Base-by-base conservation (phyloP, 192 early-diverging fungal genomes). In the Allomyces macrogynus region DNA sequence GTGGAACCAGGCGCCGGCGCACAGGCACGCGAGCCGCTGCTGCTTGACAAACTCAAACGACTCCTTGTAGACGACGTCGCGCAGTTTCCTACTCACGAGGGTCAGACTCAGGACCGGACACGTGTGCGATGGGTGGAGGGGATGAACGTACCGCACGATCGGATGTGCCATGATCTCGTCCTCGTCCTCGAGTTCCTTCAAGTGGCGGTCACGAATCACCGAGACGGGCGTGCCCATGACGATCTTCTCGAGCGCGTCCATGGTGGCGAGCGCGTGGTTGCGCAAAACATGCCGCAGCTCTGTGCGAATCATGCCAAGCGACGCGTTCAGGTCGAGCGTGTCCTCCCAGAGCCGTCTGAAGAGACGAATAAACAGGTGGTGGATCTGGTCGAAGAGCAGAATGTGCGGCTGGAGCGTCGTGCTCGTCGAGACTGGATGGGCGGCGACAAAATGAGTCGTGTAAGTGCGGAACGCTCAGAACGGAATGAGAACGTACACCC, bases 11-110 rank as follows among this genome's bases (percentile, higher is more conserved):
- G 80, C 83, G 23, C 87, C 87, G 32, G 64, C 27, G 24, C 82
- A 60, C 20, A 88, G 62, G 67, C 85, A 84, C 10, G 69, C 71
- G 18, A 88, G 81, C 11, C 86, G 68, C 65, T 88, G 87, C 44
- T 81, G 71, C 67, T 86, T 88, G 23, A 88, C 74, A 42, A 83
- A 80, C 66, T 87, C 82, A 63, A 85, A 87, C 40, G 78, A 83
- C 66, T 82, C 73, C 63, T 84, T 83, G 66, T 86, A 81, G 32
- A 84, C 49, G n/a, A 73, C 70, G 26, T 79, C 74, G 18, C 86
- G 80, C 5, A 88, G 68, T 63, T 84, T 79, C 23, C 86, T 87
- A 63, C 62, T 54, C 18, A 1, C 5, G n/a, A n/a, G n/a, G n/a
- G n/a, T n/a, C n/a, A n/a, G n/a, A n/a, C n/a, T n/a, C n/a, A n/a